phyloP scores from a whole-genome alignment of 2,329 filamentous ascomycete genomes.

The Colletotrichum tropicale region DNA sequence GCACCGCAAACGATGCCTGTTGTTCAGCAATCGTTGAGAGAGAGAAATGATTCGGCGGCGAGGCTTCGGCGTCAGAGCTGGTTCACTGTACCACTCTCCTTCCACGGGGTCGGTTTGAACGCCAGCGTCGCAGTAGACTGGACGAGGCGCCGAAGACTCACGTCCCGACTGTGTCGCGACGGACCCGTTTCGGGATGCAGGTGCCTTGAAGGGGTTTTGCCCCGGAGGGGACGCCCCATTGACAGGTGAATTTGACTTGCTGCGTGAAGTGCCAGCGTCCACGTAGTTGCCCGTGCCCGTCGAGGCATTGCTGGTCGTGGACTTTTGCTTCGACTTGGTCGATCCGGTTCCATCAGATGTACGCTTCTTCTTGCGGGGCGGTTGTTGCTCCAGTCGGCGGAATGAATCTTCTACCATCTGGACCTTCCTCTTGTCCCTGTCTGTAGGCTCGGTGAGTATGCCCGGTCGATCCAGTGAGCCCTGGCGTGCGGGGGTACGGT shows the following conservation, averaged over 20 bases:
- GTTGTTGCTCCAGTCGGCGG: conserved; percentile 64
- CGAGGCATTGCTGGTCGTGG: conserved; percentile 22
- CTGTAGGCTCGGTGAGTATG: conserved; percentile 67
- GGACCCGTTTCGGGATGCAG: conserved; percentile 32
- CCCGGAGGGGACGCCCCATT: conserved; percentile 44
- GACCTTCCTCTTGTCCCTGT: conserved; percentile 71
- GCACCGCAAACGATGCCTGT: conserved; percentile 45
- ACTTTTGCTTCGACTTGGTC: conserved; percentile 30
- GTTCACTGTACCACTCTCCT: conserved; percentile 56
- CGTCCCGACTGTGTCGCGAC: conserved; percentile 37
- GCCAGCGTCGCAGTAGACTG: conserved; percentile 53
- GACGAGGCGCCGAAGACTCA: conserved; percentile 40
- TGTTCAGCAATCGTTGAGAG: conserved; percentile 57
- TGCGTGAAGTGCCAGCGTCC: conserved; percentile 57
- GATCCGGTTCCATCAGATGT: conserved; percentile 55
- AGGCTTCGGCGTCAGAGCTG: conserved; percentile 36
- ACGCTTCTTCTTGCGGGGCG: conserved; percentile 66
- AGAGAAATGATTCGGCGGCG: conserved; percentile 58
- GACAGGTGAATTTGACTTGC: conserved; percentile 57
- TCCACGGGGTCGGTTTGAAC: conserved; percentile 61
- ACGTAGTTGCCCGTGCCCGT: conserved; percentile 43
- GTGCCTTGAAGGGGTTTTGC: conserved; percentile 27
- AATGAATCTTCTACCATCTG: conserved; percentile 69
- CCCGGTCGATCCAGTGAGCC: conserved; percentile 65
- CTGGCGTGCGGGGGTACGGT: conserved; percentile 65